Percentiles rank a stretch among this genome's conserved stretches.
phyloP scores from a whole-genome alignment of 1,284 basidiomycete genomes.

The Mycosarcoma mackinlayi region DNA sequence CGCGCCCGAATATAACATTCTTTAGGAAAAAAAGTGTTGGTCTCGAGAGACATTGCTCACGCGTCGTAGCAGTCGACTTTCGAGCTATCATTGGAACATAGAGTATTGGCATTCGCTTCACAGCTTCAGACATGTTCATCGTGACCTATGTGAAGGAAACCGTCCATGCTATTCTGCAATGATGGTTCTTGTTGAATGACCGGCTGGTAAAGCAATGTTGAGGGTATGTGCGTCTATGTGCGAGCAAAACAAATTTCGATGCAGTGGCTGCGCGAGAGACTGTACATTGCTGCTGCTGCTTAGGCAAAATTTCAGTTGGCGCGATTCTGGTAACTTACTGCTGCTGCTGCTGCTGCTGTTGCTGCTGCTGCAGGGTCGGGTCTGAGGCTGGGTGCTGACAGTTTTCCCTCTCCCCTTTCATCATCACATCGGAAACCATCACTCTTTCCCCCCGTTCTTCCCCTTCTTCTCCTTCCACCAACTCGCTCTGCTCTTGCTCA shows the following conservation, averaged over 20 bases:
- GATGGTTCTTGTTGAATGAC: no score
- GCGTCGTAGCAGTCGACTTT: slow-evolving; percentile 7
- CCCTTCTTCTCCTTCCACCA: not conserved
- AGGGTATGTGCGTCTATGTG: no score
- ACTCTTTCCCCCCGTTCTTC: not conserved
- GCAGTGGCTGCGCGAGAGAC: slow-evolving; percentile 6
- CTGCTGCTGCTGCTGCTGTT: no score
- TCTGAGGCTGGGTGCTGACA: not conserved
- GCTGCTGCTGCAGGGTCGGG: slow-evolving; percentile 10
- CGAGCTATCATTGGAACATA: no score
- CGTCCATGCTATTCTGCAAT: no score
- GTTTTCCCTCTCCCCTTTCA: not conserved
- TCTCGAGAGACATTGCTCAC: slow-evolving; percentile 1
- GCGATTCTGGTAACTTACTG: no score
- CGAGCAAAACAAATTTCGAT: not conserved
- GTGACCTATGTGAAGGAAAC: no score
- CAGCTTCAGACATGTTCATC: not conserved
- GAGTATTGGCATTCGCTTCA: not conserved
- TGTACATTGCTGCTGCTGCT: slow-evolving; percentile 4
- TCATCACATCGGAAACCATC: slow-evolving; percentile 6
- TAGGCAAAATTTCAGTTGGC: slow-evolving; percentile 12
- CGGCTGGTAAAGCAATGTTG: no score
- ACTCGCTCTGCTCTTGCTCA: not conserved
- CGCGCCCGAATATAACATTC: slow-evolving; percentile 3
- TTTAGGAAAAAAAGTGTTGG: slow-evolving; percentile 7